Conservation (phyloP, 306 rosid genomes). For the Geum urbanum region DNA sequence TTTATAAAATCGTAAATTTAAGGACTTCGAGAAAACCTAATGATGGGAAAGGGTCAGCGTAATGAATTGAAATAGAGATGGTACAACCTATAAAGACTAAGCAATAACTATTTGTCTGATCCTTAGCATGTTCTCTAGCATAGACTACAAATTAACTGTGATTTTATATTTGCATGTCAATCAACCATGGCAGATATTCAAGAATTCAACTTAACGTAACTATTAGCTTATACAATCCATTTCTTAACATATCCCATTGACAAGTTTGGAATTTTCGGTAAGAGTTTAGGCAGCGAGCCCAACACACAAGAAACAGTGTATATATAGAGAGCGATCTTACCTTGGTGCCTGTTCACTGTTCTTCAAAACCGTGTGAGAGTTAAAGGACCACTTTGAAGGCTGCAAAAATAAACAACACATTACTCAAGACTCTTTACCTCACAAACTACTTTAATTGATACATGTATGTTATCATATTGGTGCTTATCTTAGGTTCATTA, state of each 20-base stretch:
- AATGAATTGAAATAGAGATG: background rate
- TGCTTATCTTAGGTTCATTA: slow-evolving; percentile 18
- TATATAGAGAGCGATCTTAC: slow-evolving; percentile 33
- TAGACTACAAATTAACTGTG: background rate
- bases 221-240: background rate
- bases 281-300: background rate
- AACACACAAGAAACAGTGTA: background rate
- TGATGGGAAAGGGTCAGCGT: background rate
- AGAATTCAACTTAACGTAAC: background rate
- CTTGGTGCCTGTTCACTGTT: slow-evolving; percentile 88
- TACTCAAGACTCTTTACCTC: slow-evolving; percentile 6
- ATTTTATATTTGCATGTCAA: background rate
- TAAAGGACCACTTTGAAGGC: slow-evolving; percentile 91
- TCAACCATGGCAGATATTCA: background rate
- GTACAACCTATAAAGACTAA: background rate
- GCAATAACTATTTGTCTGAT: background rate
- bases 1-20: slow-evolving; percentile 1
- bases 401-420: slow-evolving; percentile 32
- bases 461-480: background rate
- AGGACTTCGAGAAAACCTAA: background rate
- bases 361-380: slow-evolving; percentile 84
- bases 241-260: background rate
- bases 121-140: background rate
- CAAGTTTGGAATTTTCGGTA: background rate
- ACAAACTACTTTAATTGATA: slow-evolving; percentile 6